Percentiles rank a stretch among this genome's conserved stretches.
Evolutionary conservation across 2,329 filamentous ascomycete species (phyloP).

Genomic region (Harringtonia aguacate): DNA sequence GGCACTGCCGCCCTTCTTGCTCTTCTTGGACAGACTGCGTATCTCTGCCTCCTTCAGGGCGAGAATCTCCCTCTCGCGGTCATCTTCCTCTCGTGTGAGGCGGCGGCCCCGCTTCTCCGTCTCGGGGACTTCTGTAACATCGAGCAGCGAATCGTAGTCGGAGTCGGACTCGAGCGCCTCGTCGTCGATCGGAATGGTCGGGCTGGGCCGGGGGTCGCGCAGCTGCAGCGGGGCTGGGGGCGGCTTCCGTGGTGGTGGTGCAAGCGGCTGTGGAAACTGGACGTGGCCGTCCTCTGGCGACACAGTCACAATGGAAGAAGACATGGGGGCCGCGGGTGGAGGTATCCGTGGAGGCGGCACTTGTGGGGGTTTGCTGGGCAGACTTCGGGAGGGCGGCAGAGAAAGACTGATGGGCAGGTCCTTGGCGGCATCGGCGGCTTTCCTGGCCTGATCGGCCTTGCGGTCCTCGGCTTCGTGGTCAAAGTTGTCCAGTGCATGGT

Average conservation of each 20-base stretch:
- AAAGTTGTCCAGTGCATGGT: constrained; percentile 47
- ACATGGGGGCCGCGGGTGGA: constrained; percentile 10
- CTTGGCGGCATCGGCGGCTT: constrained; percentile 31
- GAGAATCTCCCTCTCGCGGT: constrained; percentile 62
- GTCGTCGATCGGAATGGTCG: constrained; percentile 34
- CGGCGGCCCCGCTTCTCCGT: constrained; percentile 59
- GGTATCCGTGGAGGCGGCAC: constrained; percentile 42
- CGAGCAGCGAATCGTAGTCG: constrained; percentile 71
- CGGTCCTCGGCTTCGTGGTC: constrained; percentile 44
- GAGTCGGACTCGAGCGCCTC: constrained; percentile 64
- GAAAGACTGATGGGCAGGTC: constrained; percentile 40
- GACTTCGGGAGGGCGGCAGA: constrained; percentile 45
- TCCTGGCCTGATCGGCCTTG: constrained; percentile 32
- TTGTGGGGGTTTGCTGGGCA: constrained; percentile 40
- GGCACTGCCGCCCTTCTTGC: constrained; percentile 43
- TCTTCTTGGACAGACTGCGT: constrained; percentile 65
- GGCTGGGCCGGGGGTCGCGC: constrained; percentile 27
- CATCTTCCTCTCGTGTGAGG: constrained; percentile 81
- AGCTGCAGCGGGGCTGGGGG: constrained; percentile 80
- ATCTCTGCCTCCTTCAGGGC: constrained; percentile 56
- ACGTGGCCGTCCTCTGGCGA: constrained; percentile 33
- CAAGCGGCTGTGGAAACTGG: constrained; percentile 41
- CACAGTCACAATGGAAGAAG: constrained; percentile 19
- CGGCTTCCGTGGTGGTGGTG: constrained; percentile 62
- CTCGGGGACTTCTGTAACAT: constrained; percentile 51